Base-by-base conservation (phyloP, 768 basidiomycete genomes). In the Punctularia strigosozonata region DNA sequence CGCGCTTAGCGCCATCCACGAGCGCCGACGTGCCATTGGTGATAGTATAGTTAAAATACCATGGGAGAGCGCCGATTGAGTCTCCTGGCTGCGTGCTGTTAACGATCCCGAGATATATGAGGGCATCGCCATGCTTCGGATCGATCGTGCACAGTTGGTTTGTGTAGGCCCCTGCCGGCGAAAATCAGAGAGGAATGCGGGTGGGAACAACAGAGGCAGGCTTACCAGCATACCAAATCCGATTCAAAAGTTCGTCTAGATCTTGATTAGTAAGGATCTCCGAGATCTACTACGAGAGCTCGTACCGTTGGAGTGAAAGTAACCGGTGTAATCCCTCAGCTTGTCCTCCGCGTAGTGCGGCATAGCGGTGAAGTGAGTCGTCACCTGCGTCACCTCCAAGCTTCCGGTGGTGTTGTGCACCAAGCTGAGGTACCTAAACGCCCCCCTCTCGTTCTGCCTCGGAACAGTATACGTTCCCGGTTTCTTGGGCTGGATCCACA, bases 151-250 rank as follows among this genome's bases (percentile, higher is more conserved):
- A 28, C 8, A 28, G 26, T 28, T 8, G 15, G 10, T 8, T 8
- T 28, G 26, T 15, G 10, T 28, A 15, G 10, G 26, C n/a, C 26
- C 15, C 36, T 34, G 39, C 31, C 46, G 25, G 3, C 44, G 44
- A 4, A 36, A 35, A 17, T 41, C 21, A 13, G 22, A 21, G 2
- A 31, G 26, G 18, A 46, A 36, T 46, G 25, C 45, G 45, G 2
- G 46, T 47, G 30, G 46, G 49, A 7, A 44, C 48, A 14, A 48
- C 49, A 34, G 48, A 50, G 7, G 47, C 48, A n/a, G n/a, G n/a
- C n/a, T n/a, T n/a, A 14, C 49, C 49, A 4, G 48, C 49, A 39
- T 49, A 50, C 48, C 49, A 50, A 13, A 49, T 46, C 33, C 43
- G 46, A 3, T 40, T 47, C 33, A 49, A 18, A 20, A 49, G 38